phyloP scores from a whole-genome alignment of 2,329 filamentous ascomycete genomes.

The Cercospora zeae-maydis region DNA sequence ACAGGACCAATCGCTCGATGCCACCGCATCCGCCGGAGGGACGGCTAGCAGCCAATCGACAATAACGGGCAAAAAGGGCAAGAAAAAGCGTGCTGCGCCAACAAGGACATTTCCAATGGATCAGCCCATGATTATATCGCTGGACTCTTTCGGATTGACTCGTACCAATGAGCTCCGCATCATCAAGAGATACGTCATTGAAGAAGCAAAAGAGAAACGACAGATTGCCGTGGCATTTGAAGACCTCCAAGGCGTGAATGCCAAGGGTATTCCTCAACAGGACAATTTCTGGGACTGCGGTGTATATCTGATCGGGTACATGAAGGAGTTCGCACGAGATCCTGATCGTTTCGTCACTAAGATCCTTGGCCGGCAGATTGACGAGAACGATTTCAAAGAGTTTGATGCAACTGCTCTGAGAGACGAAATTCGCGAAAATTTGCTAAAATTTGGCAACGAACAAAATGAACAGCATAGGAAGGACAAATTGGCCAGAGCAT shows the following conservation, averaged over 20 bases:
- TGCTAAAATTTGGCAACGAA: slow-evolving; percentile 60
- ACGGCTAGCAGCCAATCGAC: not conserved
- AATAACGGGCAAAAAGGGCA: slow-evolving; percentile 4
- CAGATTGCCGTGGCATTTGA: slow-evolving; percentile 46
- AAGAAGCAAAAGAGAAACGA: slow-evolving; percentile 67
- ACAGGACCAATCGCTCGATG: not conserved
- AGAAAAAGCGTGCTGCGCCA: slow-evolving; percentile 20
- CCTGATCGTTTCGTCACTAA: slow-evolving; percentile 67
- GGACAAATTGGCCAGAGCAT: slow-evolving; percentile 17
- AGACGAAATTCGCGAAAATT: slow-evolving; percentile 59
- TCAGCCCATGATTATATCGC: slow-evolving; percentile 69
- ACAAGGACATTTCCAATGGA: slow-evolving; percentile 35
- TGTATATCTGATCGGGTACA: slow-evolving; percentile 78
- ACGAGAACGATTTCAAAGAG: slow-evolving; percentile 53
- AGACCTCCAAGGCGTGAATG: slow-evolving; percentile 60
- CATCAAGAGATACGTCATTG: slow-evolving; percentile 71
- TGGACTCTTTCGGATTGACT: slow-evolving; percentile 73
- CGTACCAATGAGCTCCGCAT: slow-evolving; percentile 63
- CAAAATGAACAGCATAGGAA: slow-evolving; percentile 49
- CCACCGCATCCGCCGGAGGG: not conserved
- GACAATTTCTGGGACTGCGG: slow-evolving; percentile 87
- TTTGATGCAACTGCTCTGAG: slow-evolving; percentile 59
- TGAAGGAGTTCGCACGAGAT: slow-evolving; percentile 73
- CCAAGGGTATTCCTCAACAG: slow-evolving; percentile 72
- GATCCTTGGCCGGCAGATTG: slow-evolving; percentile 63